Evolutionary conservation across 1,139 yeast genomes (phyloP).

Genomic region (Suhomyces terraborum): DNA sequence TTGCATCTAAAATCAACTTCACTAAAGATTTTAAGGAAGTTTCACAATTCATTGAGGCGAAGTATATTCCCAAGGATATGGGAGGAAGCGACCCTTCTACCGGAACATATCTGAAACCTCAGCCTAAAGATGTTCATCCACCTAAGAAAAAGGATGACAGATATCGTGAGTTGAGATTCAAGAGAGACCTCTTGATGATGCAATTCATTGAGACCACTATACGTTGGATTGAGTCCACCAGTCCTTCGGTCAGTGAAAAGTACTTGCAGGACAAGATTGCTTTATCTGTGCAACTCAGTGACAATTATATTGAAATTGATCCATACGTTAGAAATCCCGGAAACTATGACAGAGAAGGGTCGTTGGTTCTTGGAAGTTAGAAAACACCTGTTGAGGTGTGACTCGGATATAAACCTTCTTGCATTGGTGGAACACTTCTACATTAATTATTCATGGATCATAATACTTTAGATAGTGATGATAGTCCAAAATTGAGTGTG

Average conservation of each 20-base stretch:
- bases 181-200: constrained; percentile 36
- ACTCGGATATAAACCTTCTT: too few species aligned
- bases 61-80: constrained; percentile 40
- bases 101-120: constrained; percentile 34
- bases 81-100: constrained; percentile 41
- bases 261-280: constrained; percentile 45
- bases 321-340: constrained; percentile 45
- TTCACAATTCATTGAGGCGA: constrained; percentile 33
- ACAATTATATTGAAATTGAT: constrained; percentile 40
- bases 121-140: constrained; percentile 31
- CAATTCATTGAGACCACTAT: constrained; percentile 39
- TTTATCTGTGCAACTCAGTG: constrained; percentile 31
- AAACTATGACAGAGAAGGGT: constrained; percentile 42
- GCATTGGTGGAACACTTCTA: too few species aligned
- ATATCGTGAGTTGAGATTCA: constrained; percentile 30
- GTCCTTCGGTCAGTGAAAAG: constrained; percentile 39
- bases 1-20: constrained; percentile 48
- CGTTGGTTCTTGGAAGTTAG: constrained; percentile 11
- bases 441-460: too few species aligned
- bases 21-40: constrained; percentile 42
- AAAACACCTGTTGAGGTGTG: too few species aligned
- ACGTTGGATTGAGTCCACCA: constrained; percentile 46
- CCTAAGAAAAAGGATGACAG: constrained; percentile 31
- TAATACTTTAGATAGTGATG: too few species aligned
- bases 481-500: too few species aligned